Percentiles rank a stretch among this genome's conserved stretches.
phyloP scores from a whole-genome alignment of 148 eudicot species.

The Arbutus unedo region DNA sequence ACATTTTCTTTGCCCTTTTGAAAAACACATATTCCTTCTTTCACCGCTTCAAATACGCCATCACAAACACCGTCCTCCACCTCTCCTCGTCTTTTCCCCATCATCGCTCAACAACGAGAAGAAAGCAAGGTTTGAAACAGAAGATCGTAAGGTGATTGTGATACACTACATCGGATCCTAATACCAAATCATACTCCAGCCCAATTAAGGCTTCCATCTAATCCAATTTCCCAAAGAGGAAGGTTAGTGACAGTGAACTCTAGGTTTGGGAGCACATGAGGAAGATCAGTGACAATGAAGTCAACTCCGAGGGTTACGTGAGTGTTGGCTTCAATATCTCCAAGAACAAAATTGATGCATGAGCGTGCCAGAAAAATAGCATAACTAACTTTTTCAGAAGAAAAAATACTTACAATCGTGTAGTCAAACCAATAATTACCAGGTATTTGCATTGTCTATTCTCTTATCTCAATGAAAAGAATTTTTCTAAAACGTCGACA shows the following conservation, averaged over 20 bases:
- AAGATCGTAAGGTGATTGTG: constrained; percentile 70
- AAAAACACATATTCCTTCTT: constrained; percentile 75
- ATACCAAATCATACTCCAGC: constrained; percentile 47
- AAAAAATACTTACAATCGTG: too few relatives aligned
- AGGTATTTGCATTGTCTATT: too few relatives aligned
- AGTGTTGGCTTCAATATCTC: too few relatives aligned
- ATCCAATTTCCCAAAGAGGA: constrained; percentile 50
- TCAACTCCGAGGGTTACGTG: constrained; percentile 51
- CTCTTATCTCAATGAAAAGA: too few relatives aligned
- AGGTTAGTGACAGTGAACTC: constrained; percentile 31
- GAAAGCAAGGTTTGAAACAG: constrained; percentile 54
- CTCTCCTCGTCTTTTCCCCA: neutral
- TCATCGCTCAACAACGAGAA: constrained; percentile 24
- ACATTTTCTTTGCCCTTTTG: constrained; percentile 63
- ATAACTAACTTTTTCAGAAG: too few relatives aligned
- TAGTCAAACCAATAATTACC: too few relatives aligned
- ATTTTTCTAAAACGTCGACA: too few relatives aligned
- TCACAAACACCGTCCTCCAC: constrained; percentile 47
- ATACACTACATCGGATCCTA: constrained; percentile 84
- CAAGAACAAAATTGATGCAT: too few relatives aligned
- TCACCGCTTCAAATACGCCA: constrained; percentile 90
- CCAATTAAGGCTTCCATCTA: constrained; percentile 56
- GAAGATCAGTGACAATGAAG: constrained; percentile 73
- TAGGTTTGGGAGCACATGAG: constrained; percentile 60
- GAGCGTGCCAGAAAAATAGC: too few relatives aligned